These are phyloP conservation scores for Lasiosphaeria miniovina DNA, from an alignment of 495 filamentous ascomycete species.

Conservation along the genomic window DNA sequence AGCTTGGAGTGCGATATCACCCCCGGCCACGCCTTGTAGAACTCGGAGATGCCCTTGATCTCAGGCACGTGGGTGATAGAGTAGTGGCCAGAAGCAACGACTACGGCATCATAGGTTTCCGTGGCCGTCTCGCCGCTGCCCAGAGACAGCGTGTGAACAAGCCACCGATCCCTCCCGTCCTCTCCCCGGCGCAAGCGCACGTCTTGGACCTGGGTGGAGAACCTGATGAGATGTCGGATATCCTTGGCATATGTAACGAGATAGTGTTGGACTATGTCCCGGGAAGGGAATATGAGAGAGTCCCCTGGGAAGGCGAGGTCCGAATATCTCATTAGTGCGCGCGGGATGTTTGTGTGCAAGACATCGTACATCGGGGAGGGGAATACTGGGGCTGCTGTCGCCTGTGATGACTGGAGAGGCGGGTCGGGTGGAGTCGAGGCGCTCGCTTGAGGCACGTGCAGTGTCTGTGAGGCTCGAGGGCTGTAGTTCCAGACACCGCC, in stretches of 20 bases:
- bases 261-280: constrained; percentile 67
- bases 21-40: constrained; percentile 58
- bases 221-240: constrained; percentile 46
- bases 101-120: constrained; percentile 69
- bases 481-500: constrained; percentile 86
- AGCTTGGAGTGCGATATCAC: constrained; percentile 77
- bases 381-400: constrained; percentile 47
- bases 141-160: constrained; percentile 52
- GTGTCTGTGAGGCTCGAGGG: constrained; percentile 27
- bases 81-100: constrained; percentile 84
- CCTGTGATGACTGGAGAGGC: constrained; percentile 26
- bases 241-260: constrained; percentile 69
- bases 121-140: constrained; percentile 38
- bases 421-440: constrained; percentile 39
- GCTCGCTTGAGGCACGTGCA: constrained; percentile 41
- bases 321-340: constrained; percentile 75
- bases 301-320: constrained; percentile 63
- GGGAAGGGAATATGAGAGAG: constrained; percentile 66
- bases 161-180: constrained; percentile 40
- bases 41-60: constrained; percentile 38
- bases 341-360: constrained; percentile 84
- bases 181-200: constrained; percentile 25
- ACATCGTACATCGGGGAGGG: constrained; percentile 73
- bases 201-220: constrained; percentile 41
- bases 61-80: constrained; percentile 66